Evolutionary conservation across 257 asterid genomes (phyloP), one percentile per base, ranked within the genome.

Genomic region (Solanum appendiculatum): DNA sequence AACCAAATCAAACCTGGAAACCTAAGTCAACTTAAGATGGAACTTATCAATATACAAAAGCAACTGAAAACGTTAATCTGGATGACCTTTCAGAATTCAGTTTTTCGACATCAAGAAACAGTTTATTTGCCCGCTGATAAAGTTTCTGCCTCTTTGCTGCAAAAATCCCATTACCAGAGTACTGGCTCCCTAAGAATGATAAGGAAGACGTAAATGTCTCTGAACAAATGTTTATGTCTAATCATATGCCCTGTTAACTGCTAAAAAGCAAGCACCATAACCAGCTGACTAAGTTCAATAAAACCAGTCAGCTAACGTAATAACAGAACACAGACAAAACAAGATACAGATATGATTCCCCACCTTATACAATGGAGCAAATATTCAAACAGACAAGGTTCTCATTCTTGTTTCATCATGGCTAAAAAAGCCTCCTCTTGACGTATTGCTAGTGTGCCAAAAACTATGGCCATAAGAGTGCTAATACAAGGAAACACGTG

Each of bases 1-100:
- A 88, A 93, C 93, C 90, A 92, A 88, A 92, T 94, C 95, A 82
- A 86, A 86, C 97, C 98, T 96, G 98, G 88, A 82, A 87, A 69
- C 77, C 69, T 20, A 82, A 87, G 85, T 86, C 75, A 88, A 42
- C 88, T 86, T 83, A 56, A 88, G 86, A 74, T 85, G 88, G 81
- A 21, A 72, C 48, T 23, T 80, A 7, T 56, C 70, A 70, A 70
- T 68, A 64, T 78, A 86, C 83, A 51, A 70, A 77, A 90, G 87
- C 68, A 85, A 82, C 89, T 78, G 84, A 69, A 87, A 58, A 13
- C 34, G 58, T 39, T 46, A 36, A 84, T 82, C 36, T 89, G 74
- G 84, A 93, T 88, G 83, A 95, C 99, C 95, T 93, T 82, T 89
- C 88, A 58, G 92, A 90, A 86, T 85, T 90, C 86, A 78, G 86